Evolutionary conservation across 1,139 yeast species (phyloP), one percentile per base, ranked within the genome.

Genomic region (Sugiyamaella grinbergsii): DNA sequence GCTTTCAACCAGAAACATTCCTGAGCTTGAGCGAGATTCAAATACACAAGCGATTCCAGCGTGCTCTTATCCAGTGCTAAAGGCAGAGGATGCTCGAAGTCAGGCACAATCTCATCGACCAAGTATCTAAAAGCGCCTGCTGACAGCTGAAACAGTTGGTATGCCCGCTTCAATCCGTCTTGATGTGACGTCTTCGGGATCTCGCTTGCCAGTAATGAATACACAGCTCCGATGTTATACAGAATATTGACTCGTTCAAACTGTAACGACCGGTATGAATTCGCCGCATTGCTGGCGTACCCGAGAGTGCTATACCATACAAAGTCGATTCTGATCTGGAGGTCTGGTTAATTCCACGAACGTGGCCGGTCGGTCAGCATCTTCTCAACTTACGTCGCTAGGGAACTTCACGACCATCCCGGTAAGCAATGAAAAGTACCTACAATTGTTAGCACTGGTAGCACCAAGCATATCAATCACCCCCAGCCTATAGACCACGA

Each of bases 1-100:
- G 96, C 91, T 61, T 83, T 83, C 47, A 78, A 81, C 96, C 96
- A 90, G 50, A 85, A 81, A 8, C 81, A 75, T 63, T 91, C 97
- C 65, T 90, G 96, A 0, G 96, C 94, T 61, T 89, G 95, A 0
- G 95, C 95, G 36, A 86, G 64, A 79, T 81, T 79, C 19, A 89
- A 59, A n/a, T 53, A 54, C 33, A 72, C 61, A 39, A 82, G 62
- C 2, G 79, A 68, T 5, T 68, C 67, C 11, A 80, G 58, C 0
- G 80, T 73, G n/a, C 71, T 71, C 0, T 56, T 45, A 43, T 77
- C 77, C 11, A 81, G 62, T 45, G 77, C 82, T 11, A 71, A 56
- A 1, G 82, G 81, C 58, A 63, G 60, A 5, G 55, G 41, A 50
- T 59, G 50, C 54, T 57, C 47, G 52, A 67, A 47, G 33, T 56